Percentiles rank a stretch among this genome's conserved stretches.
These are phyloP conservation scores for Aspergillus affinis DNA, from an alignment of 495 filamentous ascomycete species.

Conservation along the genomic window DNA sequence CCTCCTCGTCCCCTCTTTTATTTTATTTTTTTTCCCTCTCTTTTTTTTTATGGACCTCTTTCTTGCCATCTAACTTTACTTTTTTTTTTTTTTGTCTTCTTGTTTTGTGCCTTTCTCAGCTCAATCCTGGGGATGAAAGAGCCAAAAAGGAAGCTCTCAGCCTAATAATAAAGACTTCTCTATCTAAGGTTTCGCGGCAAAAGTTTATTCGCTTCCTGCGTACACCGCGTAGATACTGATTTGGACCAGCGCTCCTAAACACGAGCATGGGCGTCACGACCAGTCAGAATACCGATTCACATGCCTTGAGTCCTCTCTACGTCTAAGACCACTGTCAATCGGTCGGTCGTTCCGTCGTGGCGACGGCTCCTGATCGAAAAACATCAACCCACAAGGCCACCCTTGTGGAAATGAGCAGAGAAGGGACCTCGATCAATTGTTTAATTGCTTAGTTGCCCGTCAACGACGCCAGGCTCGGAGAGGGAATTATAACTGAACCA, in stretches of 20 bases:
- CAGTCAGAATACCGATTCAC: not conserved
- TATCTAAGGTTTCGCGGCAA: not conserved
- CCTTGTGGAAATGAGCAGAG: not conserved
- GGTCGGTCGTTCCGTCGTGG: not conserved
- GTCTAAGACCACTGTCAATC: not conserved
- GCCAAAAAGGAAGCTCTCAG: not conserved
- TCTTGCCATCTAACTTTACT: not conserved
- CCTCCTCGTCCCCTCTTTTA: too few relatives aligned
- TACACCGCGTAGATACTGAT: not conserved
- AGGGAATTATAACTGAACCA: not conserved
- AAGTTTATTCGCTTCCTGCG: slow-evolving; percentile 1
- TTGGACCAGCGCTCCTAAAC: slow-evolving; percentile 5
- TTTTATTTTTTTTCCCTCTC: not conserved
- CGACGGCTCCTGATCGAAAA: not conserved
- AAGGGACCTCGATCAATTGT: too few relatives aligned
- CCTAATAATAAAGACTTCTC: slow-evolving; percentile 3
- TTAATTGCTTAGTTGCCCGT: too few relatives aligned
- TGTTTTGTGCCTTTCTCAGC: too few relatives aligned
- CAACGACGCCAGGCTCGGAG: not conserved
- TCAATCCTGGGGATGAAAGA: too few relatives aligned
- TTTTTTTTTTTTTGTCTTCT: not conserved
- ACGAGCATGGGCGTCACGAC: slow-evolving; percentile 7
- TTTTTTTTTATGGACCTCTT: not conserved
- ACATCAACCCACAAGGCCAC: not conserved
- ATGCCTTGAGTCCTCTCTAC: not conserved